Evolutionary conservation across 2,329 filamentous ascomycete genomes (phyloP), one percentile per base, ranked within the genome.

Genomic region (Colletotrichum magnum): DNA sequence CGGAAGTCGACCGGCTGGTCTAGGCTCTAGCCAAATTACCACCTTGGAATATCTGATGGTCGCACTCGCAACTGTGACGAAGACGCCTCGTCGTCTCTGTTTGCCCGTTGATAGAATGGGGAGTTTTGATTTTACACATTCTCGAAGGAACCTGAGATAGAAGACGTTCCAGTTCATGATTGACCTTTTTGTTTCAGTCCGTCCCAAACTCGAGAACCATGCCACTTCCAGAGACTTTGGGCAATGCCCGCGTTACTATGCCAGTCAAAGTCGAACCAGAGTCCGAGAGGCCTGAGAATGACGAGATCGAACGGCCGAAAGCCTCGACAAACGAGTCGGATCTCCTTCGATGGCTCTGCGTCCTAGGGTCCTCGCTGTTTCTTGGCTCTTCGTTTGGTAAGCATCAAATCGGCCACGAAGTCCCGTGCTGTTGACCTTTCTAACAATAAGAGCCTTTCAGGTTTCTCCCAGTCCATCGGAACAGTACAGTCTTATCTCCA

Each of bases 391-490:
- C 63, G 10, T 66, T 54, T 3, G 63, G 63, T 66, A 28, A n/a
- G 15, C 24, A 28, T 2, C 26, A 10, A 36, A 6, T 36, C 9
- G 3, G 32, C 32, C 32, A 32, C 32, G 4, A 36, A 7, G 28
- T 4, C 13, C 28, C 21, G 48, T 12, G 32, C 2, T 2, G 32
- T 36, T 36, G 32, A 24, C 32, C 1, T 51, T 51, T 51, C 21
- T 21, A 6, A 18, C 3, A 5, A 2, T 7, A 1, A 36, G 32
- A 36, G 10, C 32, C 32, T 24, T 24, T 36, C 32, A 79, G 84
- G 84, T 2, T 83, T 86, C 54, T 84, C 85, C 76, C 78, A 82
- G 62, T 81, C 74, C 65, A 80, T 86, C 16, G 84, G 84, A 28
- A 80, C 83, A 1, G 74, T 86, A 0, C 84, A 86, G 70, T 78